Evolutionary conservation across 345 rosid genomes (phyloP).

Genomic region (Psidium friedrichsthalianum): DNA sequence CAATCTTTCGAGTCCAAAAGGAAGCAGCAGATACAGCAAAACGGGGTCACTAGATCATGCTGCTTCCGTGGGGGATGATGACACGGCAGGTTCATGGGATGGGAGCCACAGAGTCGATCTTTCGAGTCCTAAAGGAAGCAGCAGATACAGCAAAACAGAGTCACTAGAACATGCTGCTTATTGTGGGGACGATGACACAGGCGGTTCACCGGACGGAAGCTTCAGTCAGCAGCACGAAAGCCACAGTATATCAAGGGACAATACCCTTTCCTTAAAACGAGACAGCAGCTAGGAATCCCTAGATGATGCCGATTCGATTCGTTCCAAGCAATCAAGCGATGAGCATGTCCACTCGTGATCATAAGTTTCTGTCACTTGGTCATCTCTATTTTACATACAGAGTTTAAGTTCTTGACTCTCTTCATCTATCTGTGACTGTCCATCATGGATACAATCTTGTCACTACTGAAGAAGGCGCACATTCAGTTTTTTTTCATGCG

Average conservation of each 20-base stretch:
- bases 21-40: neutral
- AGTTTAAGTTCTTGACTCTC: neutral
- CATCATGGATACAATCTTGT: neutral
- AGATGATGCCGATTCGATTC: neutral
- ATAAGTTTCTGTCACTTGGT: neutral
- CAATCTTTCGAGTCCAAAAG: neutral
- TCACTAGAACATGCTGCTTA: neutral
- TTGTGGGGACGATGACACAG: neutral
- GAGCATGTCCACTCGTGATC: neutral
- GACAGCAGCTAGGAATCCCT: neutral
- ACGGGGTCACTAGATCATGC: neutral
- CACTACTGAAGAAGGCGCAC: neutral
- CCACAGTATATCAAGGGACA: neutral
- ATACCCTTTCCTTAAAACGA: neutral
- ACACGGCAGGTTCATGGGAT: neutral
- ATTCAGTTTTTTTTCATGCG: neutral
- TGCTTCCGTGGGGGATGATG: neutral
- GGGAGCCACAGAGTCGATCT: neutral
- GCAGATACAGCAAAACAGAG: neutral
- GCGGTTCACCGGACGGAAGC: neutral
- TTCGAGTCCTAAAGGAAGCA: neutral
- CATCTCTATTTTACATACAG: neutral
- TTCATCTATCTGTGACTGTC: neutral
- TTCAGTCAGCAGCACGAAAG: neutral
- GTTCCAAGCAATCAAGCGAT: neutral